phyloP scores from a whole-genome alignment of 176 grass and related monocot species.

The Aegilops bicornis region DNA sequence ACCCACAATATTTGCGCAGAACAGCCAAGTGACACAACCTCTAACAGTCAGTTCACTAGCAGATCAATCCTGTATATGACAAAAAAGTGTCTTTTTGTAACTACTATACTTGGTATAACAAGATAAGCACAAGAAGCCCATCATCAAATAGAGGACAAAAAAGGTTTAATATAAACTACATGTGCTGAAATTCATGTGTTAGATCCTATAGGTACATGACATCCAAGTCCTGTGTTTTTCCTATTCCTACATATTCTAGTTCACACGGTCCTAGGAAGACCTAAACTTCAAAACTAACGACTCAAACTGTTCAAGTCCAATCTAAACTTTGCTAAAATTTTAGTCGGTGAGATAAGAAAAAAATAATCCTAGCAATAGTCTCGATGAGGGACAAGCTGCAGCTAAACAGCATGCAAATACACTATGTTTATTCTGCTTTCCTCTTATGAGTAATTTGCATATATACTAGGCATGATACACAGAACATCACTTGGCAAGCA shows the following conservation, averaged over 20 bases:
- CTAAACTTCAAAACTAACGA: conserved; percentile 17
- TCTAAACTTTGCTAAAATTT: neutral
- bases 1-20: neutral
- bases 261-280: neutral
- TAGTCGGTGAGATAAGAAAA: neutral
- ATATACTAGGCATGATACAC: neutral
- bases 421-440: conserved; percentile 11
- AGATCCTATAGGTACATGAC: neutral
- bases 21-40: neutral
- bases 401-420: neutral
- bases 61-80: neutral
- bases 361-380: neutral
- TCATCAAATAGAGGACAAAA: neutral
- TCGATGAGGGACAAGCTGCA: neutral
- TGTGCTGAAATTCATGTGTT: neutral
- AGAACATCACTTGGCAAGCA: conserved; percentile 9
- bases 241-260: neutral
- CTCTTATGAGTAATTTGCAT: neutral
- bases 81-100: neutral
- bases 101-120: conserved; percentile 12
- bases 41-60: neutral
- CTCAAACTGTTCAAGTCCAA: neutral
- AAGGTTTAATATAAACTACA: neutral
- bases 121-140: conserved; percentile 9
- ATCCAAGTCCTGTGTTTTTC: neutral